Conservation (phyloP, 805 yeast species). For the Groenewaldozyma salmanticensis region DNA sequence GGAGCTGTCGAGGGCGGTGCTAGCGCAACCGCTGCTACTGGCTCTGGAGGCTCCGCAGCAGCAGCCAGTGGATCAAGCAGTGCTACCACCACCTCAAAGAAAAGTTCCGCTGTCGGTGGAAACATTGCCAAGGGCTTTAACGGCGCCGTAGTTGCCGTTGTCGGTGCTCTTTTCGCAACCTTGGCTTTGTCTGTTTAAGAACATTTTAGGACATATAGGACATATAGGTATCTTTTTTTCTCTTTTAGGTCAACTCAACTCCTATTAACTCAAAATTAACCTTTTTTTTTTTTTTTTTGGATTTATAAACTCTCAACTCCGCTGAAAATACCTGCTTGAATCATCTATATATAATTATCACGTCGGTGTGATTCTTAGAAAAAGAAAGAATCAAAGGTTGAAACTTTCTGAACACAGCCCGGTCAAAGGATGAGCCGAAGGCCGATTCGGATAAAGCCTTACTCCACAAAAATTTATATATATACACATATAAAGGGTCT, state of each 20-base stretch:
- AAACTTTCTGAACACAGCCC: no score
- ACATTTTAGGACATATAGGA: not conserved
- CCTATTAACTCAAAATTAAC: no score
- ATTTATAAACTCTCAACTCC: not conserved
- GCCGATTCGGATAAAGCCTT: no score
- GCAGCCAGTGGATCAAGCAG: constrained; percentile 23
- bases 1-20: constrained; percentile 18
- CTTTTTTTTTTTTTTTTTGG: not conserved
- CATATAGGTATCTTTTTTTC: not conserved
- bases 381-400: no score
- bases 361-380: no score
- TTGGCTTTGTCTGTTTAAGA: not conserved
- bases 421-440: no score
- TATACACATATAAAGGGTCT: no score
- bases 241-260: no score
- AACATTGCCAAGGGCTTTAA: not conserved
- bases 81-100: constrained; percentile 14
- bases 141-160: constrained; percentile 3
- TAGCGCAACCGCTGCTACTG: constrained; percentile 14
- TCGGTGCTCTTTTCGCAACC: constrained; percentile 1
- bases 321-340: no score
- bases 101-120: constrained; percentile 2
- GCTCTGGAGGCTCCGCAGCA: constrained; percentile 20
- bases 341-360: no score
- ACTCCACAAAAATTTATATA: no score